Conservation (phyloP, 106 monocot genomes). For the Xerophyta viscosa region DNA sequence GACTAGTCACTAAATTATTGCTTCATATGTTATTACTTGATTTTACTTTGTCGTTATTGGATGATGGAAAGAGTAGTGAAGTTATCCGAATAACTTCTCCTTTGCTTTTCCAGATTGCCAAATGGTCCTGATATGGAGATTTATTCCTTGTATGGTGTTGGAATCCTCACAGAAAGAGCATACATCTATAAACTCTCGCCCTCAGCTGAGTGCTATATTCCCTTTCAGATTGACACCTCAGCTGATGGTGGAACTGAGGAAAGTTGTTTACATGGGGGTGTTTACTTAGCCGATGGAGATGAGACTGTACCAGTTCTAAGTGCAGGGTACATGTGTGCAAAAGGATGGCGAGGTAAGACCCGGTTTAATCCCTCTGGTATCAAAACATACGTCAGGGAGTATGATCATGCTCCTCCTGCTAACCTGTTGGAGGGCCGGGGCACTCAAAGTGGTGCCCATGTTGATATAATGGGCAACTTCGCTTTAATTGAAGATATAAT, state of each 20-base stretch:
- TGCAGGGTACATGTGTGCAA: conserved; percentile 93
- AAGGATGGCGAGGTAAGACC: conserved; percentile 94
- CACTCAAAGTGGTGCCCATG: conserved; percentile 94
- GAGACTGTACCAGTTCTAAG: conserved; percentile 95
- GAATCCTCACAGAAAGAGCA: conserved; percentile 90
- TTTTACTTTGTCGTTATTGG: no score
- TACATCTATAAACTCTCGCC: conserved; percentile 83
- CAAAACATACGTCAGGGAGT: conserved; percentile 77
- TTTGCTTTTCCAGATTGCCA: conserved; percentile 68
- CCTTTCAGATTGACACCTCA: conserved; percentile 85
- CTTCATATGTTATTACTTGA: no score
- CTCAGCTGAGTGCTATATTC: conserved; percentile 75
- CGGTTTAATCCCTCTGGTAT: conserved; percentile 88
- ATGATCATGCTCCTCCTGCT: conserved; percentile 78
- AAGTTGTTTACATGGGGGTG: conserved; percentile 75
- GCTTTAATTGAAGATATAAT: conserved; percentile 92
- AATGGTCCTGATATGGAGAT: conserved; percentile 98
- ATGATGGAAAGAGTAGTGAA: no score
- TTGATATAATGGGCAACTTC: conserved; percentile 99
- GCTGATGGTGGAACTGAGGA: conserved; percentile 51
- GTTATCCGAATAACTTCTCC: not conserved
- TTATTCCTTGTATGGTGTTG: conserved; percentile 94
- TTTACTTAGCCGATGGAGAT: conserved; percentile 67
- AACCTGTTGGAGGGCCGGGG: conserved; percentile 90
- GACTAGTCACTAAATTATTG: no score